Evolutionary conservation across 352 stramenopile genomes (phyloP), one percentile per base, ranked within the genome.

Genomic region (Achlya hypogyna): DNA sequence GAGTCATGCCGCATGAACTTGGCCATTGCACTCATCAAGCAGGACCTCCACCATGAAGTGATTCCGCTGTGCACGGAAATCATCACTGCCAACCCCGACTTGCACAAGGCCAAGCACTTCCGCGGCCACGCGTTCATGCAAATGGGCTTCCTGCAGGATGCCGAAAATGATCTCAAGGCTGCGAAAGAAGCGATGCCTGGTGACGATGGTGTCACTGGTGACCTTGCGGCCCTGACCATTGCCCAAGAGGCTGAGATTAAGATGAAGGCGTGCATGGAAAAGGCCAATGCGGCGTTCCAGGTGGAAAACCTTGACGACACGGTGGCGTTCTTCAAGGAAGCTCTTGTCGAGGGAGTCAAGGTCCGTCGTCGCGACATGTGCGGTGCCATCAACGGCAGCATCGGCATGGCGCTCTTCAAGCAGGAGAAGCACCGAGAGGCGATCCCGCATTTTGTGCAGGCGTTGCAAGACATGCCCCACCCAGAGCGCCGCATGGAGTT

Each of bases 1-100:
- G 59, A 66, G 25, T 66, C 59, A 18, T 66, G 59, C 29, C 59
- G 59, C 28, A 66, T 66, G 59, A 66, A 66, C 47, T 40, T 54
- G 16, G 34, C 59, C 10, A 66, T 66, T 5, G 59, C 59, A 22
- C 25, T 58, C 28, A 66, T 66, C 59, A 66, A 66, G 43, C 59
- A 53, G 10, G 47, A 66, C 29, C 47, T 45, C 18, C 27, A 66
- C 47, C 59, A 53, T 9, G 59, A 66, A 60, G 59, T 66, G 14
- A 58, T 66, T 25, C 59, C 59, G 5, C 22, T 66, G 14, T 51
- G 34, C 5, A 40, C 59, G 38, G 59, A 66, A 60, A 43, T 66
- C n/a, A 23, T 66, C 23, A 66, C 22, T 9, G 59, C 29, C 16
- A 66, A 56, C 29, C 59, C 59, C 22, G 18, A 63, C 23, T 31